Evolutionary conservation across 305 asterid genomes (phyloP).

Genomic region (Caryopteris hybrid): DNA sequence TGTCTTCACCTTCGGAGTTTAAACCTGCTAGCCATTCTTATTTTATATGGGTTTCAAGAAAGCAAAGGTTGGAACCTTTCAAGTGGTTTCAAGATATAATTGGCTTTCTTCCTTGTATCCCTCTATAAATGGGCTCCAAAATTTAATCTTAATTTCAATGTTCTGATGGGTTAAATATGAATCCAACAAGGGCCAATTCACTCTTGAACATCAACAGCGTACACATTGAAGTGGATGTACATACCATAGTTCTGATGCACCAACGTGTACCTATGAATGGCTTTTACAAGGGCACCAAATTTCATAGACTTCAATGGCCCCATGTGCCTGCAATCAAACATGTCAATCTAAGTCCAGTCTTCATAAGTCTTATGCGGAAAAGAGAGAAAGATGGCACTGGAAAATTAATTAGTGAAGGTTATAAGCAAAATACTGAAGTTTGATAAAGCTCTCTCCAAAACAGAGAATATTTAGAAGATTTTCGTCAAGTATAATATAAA

Average conservation of each 20-base stretch:
- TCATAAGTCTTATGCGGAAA: background rate
- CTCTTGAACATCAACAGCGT: background rate
- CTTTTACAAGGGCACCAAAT: conserved; percentile 68
- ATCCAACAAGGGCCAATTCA: background rate
- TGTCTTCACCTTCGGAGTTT: background rate
- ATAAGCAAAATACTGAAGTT: no score
- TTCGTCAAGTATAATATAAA: conserved; percentile 2
- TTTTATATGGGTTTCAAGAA: background rate
- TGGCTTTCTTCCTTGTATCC: background rate
- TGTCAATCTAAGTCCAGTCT: background rate
- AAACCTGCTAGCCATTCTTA: background rate
- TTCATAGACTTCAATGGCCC: conserved; percentile 69
- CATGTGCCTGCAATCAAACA: conserved; percentile 76
- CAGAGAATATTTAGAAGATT: background rate
- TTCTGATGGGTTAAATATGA: background rate
- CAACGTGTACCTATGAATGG: conserved; percentile 65
- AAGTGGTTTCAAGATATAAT: background rate
- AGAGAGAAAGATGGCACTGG: background rate
- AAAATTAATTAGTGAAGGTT: background rate
- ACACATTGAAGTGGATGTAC: conserved; percentile 15
- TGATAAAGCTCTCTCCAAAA: no score
- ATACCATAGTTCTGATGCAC: conserved; percentile 93
- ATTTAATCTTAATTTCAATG: background rate
- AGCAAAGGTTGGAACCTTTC: background rate
- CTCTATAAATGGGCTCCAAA: background rate